A percentile compares a stretch with the other conserved stretches of the same genome.
phyloP scores from a whole-genome alignment of 2,329 filamentous ascomycete species.

The Pseudogymnoascus sp. region DNA sequence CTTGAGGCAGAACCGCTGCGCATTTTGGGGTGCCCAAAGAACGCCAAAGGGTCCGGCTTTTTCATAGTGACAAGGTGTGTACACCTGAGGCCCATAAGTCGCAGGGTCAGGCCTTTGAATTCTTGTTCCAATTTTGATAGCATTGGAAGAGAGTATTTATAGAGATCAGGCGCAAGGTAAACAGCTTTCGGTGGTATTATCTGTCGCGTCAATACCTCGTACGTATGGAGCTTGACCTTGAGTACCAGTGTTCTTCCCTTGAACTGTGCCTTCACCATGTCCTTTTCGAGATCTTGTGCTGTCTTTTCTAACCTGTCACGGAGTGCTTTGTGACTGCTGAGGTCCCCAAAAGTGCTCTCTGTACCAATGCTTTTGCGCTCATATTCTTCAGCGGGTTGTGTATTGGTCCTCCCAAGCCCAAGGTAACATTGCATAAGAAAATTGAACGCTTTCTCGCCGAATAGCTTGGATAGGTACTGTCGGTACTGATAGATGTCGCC shows the following conservation, averaged over 20 bases:
- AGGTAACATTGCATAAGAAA: constrained; percentile 81
- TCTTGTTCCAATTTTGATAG: constrained; percentile 77
- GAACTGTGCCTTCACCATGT: constrained; percentile 68
- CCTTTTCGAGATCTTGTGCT: constrained; percentile 79
- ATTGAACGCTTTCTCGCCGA: constrained; percentile 83
- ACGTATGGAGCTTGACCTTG: constrained; percentile 91
- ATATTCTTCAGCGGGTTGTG: constrained; percentile 81
- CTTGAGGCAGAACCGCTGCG: constrained; percentile 13
- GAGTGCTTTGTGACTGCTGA: constrained; percentile 59
- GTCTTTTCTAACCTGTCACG: constrained; percentile 70
- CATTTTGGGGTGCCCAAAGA: constrained; percentile 55
- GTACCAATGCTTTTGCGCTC: constrained; percentile 92
- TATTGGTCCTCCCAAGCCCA: constrained; percentile 73
- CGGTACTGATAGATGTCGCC: constrained; percentile 77
- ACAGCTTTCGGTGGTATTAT: constrained; percentile 65
- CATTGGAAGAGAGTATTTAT: constrained; percentile 73
- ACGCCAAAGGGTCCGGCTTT: constrained; percentile 65
- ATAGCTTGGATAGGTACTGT: constrained; percentile 64
- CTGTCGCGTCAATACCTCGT: constrained; percentile 83
- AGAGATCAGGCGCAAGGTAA: constrained; percentile 69
- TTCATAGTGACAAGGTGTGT: constrained; percentile 82
- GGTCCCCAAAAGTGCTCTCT: constrained; percentile 81
- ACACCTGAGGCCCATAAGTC: constrained; percentile 81
- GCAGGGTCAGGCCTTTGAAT: constrained; percentile 65
- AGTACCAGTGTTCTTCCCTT: constrained; percentile 87